Evolutionary conservation across 345 rosid genomes (phyloP).

Genomic region (Garcia nutans): DNA sequence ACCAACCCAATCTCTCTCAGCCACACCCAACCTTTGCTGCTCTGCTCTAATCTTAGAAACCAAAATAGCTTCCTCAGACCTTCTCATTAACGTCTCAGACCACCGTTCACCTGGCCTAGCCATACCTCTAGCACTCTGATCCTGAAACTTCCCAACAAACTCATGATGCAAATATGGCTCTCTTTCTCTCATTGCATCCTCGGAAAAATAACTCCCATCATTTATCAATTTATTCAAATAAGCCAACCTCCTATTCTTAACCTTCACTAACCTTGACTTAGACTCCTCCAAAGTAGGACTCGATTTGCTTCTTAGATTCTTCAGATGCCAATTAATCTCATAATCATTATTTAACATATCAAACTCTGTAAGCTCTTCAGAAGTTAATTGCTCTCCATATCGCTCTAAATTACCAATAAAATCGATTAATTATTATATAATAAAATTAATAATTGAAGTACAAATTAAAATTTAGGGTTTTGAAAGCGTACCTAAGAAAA

Average conservation of each 20-base stretch:
- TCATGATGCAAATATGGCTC: constrained; percentile 95
- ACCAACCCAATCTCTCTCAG: constrained; percentile 81
- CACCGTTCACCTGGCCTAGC: constrained; percentile 93
- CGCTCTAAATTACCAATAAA: constrained; percentile 48
- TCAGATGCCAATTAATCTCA: constrained; percentile 83
- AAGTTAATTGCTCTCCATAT: constrained; percentile 61
- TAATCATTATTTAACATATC: constrained; percentile 62
- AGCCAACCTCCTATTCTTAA: constrained; percentile 83
- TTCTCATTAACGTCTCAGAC: constrained; percentile 92
- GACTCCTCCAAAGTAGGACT: constrained; percentile 67
- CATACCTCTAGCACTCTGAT: constrained; percentile 67
- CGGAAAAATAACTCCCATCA: constrained; percentile 81
- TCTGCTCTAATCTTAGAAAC: constrained; percentile 77
- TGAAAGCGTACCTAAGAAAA: constrained; percentile 58
- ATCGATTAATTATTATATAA: background rate
- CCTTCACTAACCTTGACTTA: constrained; percentile 57
- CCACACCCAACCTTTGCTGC: constrained; percentile 84
- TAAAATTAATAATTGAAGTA: background rate
- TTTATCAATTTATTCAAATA: constrained; percentile 58
- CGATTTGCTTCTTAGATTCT: constrained; percentile 59
- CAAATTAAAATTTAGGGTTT: background rate
- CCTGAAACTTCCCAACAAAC: constrained; percentile 95
- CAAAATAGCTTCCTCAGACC: constrained; percentile 76
- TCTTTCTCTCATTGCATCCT: constrained; percentile 96
- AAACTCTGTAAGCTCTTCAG: constrained; percentile 66